A percentile compares a stretch with the other conserved stretches of the same genome.
These are phyloP conservation scores for Paramecium octaurelia DNA, from an alignment of 73 alveolate species.

Conservation along the genomic window DNA sequence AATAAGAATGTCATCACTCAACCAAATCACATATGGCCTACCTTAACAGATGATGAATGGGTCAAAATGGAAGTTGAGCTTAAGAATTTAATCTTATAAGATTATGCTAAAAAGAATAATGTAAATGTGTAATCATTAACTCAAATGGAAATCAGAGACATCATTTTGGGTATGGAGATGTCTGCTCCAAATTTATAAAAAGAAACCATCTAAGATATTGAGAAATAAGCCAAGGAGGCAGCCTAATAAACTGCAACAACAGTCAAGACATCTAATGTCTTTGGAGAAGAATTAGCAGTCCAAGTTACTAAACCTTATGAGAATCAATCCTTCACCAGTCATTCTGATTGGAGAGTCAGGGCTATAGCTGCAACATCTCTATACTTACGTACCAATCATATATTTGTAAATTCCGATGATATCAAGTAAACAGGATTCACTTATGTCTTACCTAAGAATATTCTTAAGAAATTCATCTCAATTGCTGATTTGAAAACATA, in stretches of 20 bases:
- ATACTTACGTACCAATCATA: conserved; percentile 96
- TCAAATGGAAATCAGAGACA: conserved; percentile 99
- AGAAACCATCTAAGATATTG: conserved; percentile 86
- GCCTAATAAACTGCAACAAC: conserved; percentile 86
- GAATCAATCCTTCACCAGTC: conserved; percentile 93
- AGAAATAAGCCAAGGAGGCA: conserved; percentile 89
- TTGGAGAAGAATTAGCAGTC: conserved; percentile 87
- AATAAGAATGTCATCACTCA: conserved; percentile 95
- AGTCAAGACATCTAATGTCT: conserved; percentile 86
- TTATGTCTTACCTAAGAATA: conserved; percentile 98
- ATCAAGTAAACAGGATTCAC: conserved; percentile 89
- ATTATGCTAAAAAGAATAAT: conserved; percentile 99
- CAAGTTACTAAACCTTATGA: conserved; percentile 96
- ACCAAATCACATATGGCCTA: conserved; percentile 99
- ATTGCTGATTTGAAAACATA: conserved; percentile 97
- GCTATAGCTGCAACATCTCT: conserved; percentile 99
- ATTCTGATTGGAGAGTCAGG: conserved; percentile 99
- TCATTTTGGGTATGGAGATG: conserved; percentile 99
- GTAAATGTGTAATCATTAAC: conserved; percentile 99
- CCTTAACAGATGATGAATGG: conserved; percentile 99
- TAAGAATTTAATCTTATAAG: conserved; percentile 98
- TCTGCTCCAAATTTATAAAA: conserved; percentile 94
- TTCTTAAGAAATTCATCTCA: conserved; percentile 96
- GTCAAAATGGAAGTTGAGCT: conserved; percentile 99
- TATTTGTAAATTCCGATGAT: conserved; percentile 97